Percentiles rank a stretch among this genome's conserved stretches.
Conservation (phyloP, 805 yeast genomes). For the Kluyveromyces nonfermentans region DNA sequence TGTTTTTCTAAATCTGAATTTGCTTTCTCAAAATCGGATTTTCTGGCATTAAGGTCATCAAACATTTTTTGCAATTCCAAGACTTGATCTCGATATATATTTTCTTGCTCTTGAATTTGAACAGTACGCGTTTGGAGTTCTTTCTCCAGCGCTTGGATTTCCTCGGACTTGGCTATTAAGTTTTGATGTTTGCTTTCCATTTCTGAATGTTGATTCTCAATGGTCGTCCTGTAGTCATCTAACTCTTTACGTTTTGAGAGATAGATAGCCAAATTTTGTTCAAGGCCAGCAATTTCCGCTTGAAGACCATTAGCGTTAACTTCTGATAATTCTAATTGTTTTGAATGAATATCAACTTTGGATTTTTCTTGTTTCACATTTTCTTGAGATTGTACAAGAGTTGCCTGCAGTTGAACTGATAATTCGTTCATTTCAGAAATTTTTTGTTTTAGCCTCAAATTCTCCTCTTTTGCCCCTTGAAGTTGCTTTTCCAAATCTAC, state of each 20-base stretch:
- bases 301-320: conserved; percentile 38
- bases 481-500: conserved; percentile 50
- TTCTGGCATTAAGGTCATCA: conserved; percentile 29
- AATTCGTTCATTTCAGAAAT: conserved; percentile 61
- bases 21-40: conserved; percentile 31
- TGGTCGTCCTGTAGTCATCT: conserved; percentile 32
- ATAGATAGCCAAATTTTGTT: conserved; percentile 22
- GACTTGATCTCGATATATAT: conserved; percentile 31
- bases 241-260: conserved; percentile 27
- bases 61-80: conserved; percentile 28
- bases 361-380: conserved; percentile 57
- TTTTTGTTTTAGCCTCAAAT: conserved; percentile 55
- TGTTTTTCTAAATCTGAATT: conserved; percentile 33
- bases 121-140: conserved; percentile 28
- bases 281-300: conserved; percentile 32
- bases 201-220: conserved; percentile 30
- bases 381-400: conserved; percentile 40
- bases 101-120: conserved; percentile 31
- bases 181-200: conserved; percentile 24
- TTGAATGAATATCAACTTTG: conserved; percentile 52
- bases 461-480: conserved; percentile 61
- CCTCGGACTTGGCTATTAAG: conserved; percentile 32
- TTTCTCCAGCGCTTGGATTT: conserved; percentile 25
- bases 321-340: conserved; percentile 61
- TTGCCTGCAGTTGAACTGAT: conserved; percentile 47